phyloP scores from a whole-genome alignment of 2,329 filamentous ascomycete genomes.

The Diaporthe humulicola region DNA sequence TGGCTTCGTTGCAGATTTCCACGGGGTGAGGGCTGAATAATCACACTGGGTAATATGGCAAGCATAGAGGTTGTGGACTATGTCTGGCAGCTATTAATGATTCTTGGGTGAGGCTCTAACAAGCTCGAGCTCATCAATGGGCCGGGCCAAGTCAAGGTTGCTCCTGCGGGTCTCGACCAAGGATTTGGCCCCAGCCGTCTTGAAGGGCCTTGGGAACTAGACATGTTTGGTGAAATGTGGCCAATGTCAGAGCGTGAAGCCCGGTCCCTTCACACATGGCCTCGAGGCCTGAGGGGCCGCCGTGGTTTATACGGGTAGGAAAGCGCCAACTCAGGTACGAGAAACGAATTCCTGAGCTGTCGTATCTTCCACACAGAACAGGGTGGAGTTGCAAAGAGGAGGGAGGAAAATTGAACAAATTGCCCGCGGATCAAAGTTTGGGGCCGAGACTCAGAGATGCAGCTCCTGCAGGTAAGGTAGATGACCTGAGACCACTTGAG shows the following conservation, averaged over 20 bases:
- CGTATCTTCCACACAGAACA: neutral
- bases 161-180: neutral
- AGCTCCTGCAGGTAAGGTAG: neutral
- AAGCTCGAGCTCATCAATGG: neutral
- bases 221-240: neutral
- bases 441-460: neutral
- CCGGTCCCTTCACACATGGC: neutral
- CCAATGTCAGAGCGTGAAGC: neutral
- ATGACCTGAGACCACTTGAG: neutral
- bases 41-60: neutral
- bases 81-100: neutral
- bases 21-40: neutral
- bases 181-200: neutral
- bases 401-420: neutral
- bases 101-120: neutral
- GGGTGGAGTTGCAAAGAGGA: neutral
- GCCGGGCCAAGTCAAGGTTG: neutral
- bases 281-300: neutral
- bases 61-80: neutral
- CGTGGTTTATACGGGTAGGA: neutral
- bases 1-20: neutral
- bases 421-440: neutral
- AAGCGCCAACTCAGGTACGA: neutral
- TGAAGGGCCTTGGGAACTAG: neutral
- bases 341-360: neutral